Evolutionary conservation across 192 early-diverging fungal species (phyloP).

Genomic region (Backusella westeae): DNA sequence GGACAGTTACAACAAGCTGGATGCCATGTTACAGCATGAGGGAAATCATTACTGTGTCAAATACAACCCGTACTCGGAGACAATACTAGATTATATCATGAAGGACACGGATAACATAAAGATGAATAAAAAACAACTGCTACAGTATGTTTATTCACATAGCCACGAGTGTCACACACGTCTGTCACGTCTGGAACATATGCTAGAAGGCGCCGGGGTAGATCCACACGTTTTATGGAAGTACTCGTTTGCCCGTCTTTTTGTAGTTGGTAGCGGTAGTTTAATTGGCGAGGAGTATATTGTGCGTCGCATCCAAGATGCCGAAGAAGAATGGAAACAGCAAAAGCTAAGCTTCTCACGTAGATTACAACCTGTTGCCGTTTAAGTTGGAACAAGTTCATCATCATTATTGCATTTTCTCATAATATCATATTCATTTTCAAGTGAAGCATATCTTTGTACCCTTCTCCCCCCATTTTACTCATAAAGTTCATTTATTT

Average conservation of each 20-base stretch:
- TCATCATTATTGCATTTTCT: not conserved
- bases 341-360: not conserved
- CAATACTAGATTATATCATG: conserved; percentile 21
- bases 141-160: conserved; percentile 26
- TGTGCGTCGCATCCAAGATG: conserved; percentile 25
- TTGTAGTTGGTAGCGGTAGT: conserved; percentile 24
- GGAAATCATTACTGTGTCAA: conserved; percentile 25
- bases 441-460: not conserved
- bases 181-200: conserved; percentile 20
- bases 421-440: not conserved
- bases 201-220: conserved; percentile 27
- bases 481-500: conserved; percentile 1
- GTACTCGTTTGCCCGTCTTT: conserved; percentile 31
- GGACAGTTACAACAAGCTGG: conserved; percentile 1
- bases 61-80: conserved; percentile 28
- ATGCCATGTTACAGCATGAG: not conserved
- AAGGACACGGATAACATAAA: not conserved
- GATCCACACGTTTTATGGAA: conserved; percentile 36
- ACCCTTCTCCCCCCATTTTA: not conserved
- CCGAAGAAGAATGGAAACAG: conserved; percentile 34
- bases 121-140: not conserved
- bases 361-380: not conserved
- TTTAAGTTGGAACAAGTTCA: not conserved
- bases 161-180: conserved; percentile 30
- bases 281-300: conserved; percentile 35